Conservation (phyloP, 495 filamentous ascomycete genomes). For the Daldinia loculata region DNA sequence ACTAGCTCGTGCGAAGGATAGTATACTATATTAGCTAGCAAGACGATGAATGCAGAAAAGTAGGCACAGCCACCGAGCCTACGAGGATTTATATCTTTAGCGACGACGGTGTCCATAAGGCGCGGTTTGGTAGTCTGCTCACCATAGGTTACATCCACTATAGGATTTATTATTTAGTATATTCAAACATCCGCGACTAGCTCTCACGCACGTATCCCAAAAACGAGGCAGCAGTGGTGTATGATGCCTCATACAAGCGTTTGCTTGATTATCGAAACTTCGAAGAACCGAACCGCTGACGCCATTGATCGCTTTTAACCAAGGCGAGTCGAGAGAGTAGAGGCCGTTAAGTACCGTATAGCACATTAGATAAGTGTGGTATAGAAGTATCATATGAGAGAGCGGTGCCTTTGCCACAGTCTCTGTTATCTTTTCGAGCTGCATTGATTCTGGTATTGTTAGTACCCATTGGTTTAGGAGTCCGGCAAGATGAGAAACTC, state of each 20-base stretch:
- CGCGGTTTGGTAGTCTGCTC: slow-evolving; percentile 8
- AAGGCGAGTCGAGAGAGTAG: slow-evolving; percentile 41
- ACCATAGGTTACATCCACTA: slow-evolving; percentile 44
- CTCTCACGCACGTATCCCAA: slow-evolving; percentile 40
- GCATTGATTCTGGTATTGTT: slow-evolving; percentile 38
- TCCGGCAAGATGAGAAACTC: slow-evolving; percentile 27
- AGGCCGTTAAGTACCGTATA: slow-evolving; percentile 41
- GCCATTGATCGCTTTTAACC: slow-evolving; percentile 33
- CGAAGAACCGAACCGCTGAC: slow-evolving; percentile 19
- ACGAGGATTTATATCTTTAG: background rate
- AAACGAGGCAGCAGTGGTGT: slow-evolving; percentile 29
- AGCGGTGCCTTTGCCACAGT: slow-evolving; percentile 33
- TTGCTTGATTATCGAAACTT: slow-evolving; percentile 10
- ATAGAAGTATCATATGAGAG: slow-evolving; percentile 39
- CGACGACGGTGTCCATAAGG: background rate
- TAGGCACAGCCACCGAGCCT: slow-evolving; percentile 46
- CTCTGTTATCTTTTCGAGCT: slow-evolving; percentile 27
- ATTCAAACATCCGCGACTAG: slow-evolving; percentile 38
- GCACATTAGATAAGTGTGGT: slow-evolving; percentile 42
- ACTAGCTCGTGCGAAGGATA: slow-evolving; percentile 35
- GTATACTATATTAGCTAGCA: slow-evolving; percentile 44
- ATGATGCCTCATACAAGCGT: slow-evolving; percentile 27
- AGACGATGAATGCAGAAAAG: slow-evolving; percentile 44
- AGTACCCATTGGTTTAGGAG: slow-evolving; percentile 43
- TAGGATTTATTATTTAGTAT: slow-evolving; percentile 28